A percentile compares a stretch with the other conserved stretches of the same genome.
phyloP scores from a whole-genome alignment of 352 stramenopile genomes.

The Vaucheria bursata region DNA sequence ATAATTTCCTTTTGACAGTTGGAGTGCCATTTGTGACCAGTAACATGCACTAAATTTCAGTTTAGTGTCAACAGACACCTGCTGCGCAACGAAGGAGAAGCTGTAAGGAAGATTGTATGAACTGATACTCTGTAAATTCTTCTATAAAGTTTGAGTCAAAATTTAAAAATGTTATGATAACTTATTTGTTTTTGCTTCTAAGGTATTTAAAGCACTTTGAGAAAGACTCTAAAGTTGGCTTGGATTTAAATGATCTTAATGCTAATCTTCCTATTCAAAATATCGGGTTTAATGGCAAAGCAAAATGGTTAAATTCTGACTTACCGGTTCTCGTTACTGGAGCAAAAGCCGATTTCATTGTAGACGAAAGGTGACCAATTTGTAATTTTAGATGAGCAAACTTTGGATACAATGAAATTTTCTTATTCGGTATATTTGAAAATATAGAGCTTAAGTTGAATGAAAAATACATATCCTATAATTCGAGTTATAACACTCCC shows the following conservation, averaged over 20 bases:
- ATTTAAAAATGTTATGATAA: too few species aligned
- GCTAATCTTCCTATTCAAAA: conserved; percentile 26
- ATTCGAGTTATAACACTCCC: not conserved
- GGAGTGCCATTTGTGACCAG: too few species aligned
- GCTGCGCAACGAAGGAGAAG: too few species aligned
- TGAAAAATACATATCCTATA: not conserved
- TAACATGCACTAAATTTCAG: too few species aligned
- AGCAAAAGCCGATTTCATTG: conserved; percentile 30
- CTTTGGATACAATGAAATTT: not conserved
- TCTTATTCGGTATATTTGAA: not conserved
- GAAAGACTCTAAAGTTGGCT: conserved; percentile 41
- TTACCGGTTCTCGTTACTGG: conserved; percentile 34
- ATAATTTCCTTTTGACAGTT: too few species aligned
- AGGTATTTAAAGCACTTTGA: conserved; percentile 46
- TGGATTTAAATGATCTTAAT: conserved; percentile 36
- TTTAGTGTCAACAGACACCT: too few species aligned
- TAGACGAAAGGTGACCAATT: conserved; percentile 24
- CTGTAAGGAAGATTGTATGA: not conserved
- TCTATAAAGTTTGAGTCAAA: too few species aligned
- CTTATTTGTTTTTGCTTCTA: not conserved
- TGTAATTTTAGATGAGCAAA: not conserved
- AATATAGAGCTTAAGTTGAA: not conserved
- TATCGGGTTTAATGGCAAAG: conserved; percentile 15
- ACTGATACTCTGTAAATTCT: not conserved
- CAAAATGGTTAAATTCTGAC: conserved; percentile 11